phyloP scores from a whole-genome alignment of 371 early-diverging fungal genomes.

The Mortierella polycephala region DNA sequence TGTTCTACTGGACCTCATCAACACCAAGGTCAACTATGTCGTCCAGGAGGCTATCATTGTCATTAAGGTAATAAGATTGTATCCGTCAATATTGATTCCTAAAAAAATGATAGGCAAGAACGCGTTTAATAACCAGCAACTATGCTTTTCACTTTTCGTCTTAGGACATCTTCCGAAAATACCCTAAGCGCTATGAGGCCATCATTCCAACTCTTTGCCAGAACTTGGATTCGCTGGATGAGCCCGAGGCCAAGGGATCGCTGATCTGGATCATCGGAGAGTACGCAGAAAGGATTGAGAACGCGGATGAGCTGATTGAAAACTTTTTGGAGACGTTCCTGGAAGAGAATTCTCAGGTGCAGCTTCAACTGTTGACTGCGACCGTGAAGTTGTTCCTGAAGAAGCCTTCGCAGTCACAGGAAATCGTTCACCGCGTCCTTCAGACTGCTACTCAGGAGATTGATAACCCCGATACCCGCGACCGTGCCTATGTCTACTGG shows the following conservation, averaged over 20 bases:
- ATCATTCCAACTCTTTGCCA: constrained; percentile 91
- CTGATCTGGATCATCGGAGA: constrained; percentile 98
- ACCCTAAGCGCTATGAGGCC: constrained; percentile 88
- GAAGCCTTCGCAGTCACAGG: constrained; percentile 87
- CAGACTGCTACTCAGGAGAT: constrained; percentile 91
- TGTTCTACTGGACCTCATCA: constrained; percentile 88
- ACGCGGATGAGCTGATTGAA: constrained; percentile 85
- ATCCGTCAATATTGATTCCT: too few relatives aligned
- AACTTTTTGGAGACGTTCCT: constrained; percentile 78
- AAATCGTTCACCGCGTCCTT: constrained; percentile 89
- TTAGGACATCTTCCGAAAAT: constrained; percentile 95
- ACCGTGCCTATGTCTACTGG: constrained; percentile 98
- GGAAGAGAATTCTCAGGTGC: constrained; percentile 84
- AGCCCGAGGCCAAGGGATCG: constrained; percentile 93
- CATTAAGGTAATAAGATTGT: constrained; percentile 64
- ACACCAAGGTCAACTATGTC: constrained; percentile 90
- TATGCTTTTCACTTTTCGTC: neutral
- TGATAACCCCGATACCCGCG: constrained; percentile 97
- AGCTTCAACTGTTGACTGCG: constrained; percentile 93
- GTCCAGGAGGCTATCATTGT: constrained; percentile 94
- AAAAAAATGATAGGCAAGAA: too few relatives aligned
- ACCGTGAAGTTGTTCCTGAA: constrained; percentile 95
- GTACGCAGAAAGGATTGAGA: constrained; percentile 92
- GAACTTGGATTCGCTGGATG: constrained; percentile 88
- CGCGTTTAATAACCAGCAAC: too few relatives aligned